Percentiles rank a stretch among this genome's conserved stretches.
Conservation (phyloP, 2,329 filamentous ascomycete genomes). For the Stagonosporopsis cucurbitacearum region DNA sequence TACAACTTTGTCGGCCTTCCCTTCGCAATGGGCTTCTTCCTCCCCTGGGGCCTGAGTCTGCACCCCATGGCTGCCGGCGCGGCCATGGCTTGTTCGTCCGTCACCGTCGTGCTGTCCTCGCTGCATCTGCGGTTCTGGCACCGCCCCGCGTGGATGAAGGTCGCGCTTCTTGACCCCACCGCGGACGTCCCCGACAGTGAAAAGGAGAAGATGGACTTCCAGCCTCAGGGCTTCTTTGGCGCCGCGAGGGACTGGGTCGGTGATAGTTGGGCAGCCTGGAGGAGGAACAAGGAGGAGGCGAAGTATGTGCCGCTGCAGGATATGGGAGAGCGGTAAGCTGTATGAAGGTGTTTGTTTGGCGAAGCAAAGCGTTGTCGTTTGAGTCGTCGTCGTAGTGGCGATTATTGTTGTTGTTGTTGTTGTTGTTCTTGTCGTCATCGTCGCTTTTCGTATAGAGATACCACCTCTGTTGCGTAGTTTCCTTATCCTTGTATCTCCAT, state of each 20-base stretch:
- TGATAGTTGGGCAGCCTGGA: conserved; percentile 43
- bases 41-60: conserved; percentile 85
- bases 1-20: conserved; percentile 93
- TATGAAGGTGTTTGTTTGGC: background rate
- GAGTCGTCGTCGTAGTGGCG: background rate
- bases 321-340: conserved; percentile 43
- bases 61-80: conserved; percentile 94
- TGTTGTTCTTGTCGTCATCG: background rate
- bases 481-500: background rate
- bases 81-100: conserved; percentile 89
- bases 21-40: conserved; percentile 95
- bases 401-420: background rate
- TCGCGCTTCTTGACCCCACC: conserved; percentile 63
- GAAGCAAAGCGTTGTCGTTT: background rate
- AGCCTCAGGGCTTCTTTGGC: conserved; percentile 30
- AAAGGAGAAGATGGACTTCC: conserved; percentile 32
- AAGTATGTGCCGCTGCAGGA: conserved; percentile 56
- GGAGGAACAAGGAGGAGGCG: conserved; percentile 48
- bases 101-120: conserved; percentile 86
- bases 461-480: conserved; percentile 5
- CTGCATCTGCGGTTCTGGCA: conserved; percentile 87
- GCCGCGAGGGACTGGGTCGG: conserved; percentile 36
- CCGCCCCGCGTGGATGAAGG: conserved; percentile 85
- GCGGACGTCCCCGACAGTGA: conserved; percentile 41
- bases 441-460: conserved; percentile 8